phyloP scores from a whole-genome alignment of 2,329 filamentous ascomycete species.

The Ophiosphaerella narmari region DNA sequence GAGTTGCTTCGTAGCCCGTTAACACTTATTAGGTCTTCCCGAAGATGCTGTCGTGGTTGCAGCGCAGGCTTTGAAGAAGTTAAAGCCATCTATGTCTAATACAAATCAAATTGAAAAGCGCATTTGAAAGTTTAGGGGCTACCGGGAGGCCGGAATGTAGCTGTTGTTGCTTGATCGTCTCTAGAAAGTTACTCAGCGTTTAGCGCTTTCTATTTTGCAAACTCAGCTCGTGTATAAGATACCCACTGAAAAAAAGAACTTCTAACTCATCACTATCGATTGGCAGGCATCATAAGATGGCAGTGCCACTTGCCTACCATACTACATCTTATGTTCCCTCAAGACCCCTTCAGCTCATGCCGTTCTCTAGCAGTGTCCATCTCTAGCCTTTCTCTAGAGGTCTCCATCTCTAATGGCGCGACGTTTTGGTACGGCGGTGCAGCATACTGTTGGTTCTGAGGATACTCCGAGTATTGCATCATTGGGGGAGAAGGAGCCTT shows the following conservation, averaged over 20 bases:
- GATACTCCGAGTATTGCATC: neutral
- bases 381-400: neutral
- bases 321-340: neutral
- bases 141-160: neutral
- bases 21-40: constrained; percentile 62
- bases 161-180: neutral
- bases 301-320: too few species aligned
- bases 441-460: neutral
- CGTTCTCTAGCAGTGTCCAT: neutral
- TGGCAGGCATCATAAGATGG: too few species aligned
- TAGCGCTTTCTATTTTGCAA: neutral
- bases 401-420: neutral
- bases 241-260: too few species aligned
- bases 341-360: neutral
- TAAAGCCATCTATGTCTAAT: constrained; percentile 16
- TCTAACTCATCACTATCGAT: too few species aligned
- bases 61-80: constrained; percentile 56
- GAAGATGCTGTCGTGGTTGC: constrained; percentile 73
- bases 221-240: too few species aligned
- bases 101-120: neutral
- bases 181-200: neutral
- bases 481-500: neutral
- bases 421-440: neutral
- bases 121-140: neutral
- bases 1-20: constrained; percentile 3